phyloP scores from a whole-genome alignment of 73 alveolate genomes.

The Tetrahymena thermophila region DNA sequence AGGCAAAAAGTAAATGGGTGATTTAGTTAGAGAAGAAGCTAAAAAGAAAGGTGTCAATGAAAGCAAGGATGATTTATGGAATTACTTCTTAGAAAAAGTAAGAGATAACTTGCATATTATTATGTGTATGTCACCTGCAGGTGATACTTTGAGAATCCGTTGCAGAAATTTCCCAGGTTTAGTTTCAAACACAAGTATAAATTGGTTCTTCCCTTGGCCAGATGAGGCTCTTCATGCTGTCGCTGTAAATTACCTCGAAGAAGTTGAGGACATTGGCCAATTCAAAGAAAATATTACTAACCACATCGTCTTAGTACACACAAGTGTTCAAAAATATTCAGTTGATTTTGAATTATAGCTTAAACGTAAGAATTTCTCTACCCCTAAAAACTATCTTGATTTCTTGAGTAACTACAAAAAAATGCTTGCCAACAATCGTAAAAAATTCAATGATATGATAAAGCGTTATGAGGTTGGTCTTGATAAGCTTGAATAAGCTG shows the following conservation, averaged over 20 bases:
- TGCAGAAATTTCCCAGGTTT: slow-evolving; percentile 99
- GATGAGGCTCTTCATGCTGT: slow-evolving; percentile 96
- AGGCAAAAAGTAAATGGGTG: slow-evolving; percentile 86
- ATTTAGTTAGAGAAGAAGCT: slow-evolving; percentile 80
- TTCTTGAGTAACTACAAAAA: slow-evolving; percentile 79
- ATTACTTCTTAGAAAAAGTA: slow-evolving; percentile 73
- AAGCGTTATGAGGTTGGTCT: slow-evolving; percentile 89
- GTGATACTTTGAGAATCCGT: slow-evolving; percentile 87
- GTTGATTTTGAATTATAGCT: slow-evolving; percentile 82
- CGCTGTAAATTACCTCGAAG: slow-evolving; percentile 82
- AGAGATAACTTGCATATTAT: slow-evolving; percentile 96
- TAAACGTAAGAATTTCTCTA: slow-evolving; percentile 93
- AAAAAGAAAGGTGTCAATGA: slow-evolving; percentile 86
- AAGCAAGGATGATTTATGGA: slow-evolving; percentile 91
- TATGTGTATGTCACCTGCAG: slow-evolving; percentile 98
- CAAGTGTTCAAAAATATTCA: slow-evolving; percentile 69
- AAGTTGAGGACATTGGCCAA: slow-evolving; percentile 68
- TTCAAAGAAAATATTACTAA: slow-evolving; percentile 70
- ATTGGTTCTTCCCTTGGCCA: slow-evolving; percentile 98
- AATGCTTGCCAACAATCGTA: slow-evolving; percentile 66
- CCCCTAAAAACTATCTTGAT: slow-evolving; percentile 98
- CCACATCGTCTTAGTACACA: slow-evolving; percentile 88
- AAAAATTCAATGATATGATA: slow-evolving; percentile 69
- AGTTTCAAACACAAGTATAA: slow-evolving; percentile 75
- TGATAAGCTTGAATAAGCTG: slow-evolving; percentile 85